These are phyloP conservation scores for Anacardium occidentale DNA, from an alignment of 345 rosid species.

Conservation along the genomic window DNA sequence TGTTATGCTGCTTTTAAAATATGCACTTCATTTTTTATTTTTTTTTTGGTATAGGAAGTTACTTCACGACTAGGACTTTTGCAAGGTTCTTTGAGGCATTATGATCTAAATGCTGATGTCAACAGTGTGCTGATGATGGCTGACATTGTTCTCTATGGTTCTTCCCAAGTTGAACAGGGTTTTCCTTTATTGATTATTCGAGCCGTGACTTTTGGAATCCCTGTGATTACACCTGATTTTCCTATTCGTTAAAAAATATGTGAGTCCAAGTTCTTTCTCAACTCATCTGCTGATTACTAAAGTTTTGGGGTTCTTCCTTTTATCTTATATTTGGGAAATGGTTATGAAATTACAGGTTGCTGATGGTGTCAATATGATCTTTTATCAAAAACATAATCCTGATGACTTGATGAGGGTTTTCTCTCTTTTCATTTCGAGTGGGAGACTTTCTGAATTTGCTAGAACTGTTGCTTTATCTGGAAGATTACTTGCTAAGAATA, in stretches of 20 bases:
- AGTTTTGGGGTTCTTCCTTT: background rate
- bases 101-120: constrained; percentile 71
- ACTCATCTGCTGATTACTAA: constrained; percentile 24
- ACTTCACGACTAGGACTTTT: constrained; percentile 73
- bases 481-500: constrained; percentile 67
- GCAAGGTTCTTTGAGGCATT: constrained; percentile 65
- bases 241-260: constrained; percentile 75
- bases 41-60: constrained; percentile 64
- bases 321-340: constrained; percentile 6
- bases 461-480: constrained; percentile 74
- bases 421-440: constrained; percentile 70
- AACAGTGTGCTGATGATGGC: constrained; percentile 70
- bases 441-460: constrained; percentile 71
- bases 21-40: background rate
- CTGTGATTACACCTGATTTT: constrained; percentile 70
- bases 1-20: too few relatives aligned
- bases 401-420: constrained; percentile 69
- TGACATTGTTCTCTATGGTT: constrained; percentile 84
- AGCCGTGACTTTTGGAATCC: constrained; percentile 88
- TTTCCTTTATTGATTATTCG: constrained; percentile 79
- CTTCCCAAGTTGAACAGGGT: constrained; percentile 92
- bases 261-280: constrained; percentile 32
- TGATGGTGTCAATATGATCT: constrained; percentile 67
- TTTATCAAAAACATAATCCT: constrained; percentile 60
- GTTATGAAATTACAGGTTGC: constrained; percentile 49